Evolutionary conservation across 2,329 filamentous ascomycete species (phyloP).

Genomic region (Penicillium sp.): DNA sequence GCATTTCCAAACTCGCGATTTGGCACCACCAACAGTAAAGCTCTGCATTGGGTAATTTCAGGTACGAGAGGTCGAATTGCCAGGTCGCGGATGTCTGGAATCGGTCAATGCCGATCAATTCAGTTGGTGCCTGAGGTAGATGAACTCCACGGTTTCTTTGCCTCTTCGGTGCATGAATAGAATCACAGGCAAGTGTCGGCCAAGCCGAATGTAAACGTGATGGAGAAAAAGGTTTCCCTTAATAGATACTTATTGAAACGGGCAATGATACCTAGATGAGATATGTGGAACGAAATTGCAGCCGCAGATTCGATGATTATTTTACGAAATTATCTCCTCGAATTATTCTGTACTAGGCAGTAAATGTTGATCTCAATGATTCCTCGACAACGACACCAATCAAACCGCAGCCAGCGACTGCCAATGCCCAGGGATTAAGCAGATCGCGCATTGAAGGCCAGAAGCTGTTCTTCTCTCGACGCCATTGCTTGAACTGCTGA

Average conservation of each 20-base stretch:
- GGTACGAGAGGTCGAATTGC: too few species aligned
- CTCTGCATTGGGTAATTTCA: not conserved
- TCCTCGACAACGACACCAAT: conserved; percentile 51
- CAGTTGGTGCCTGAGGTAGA: too few species aligned
- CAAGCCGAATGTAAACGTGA: not conserved
- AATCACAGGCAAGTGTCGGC: too few species aligned
- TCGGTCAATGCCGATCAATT: too few species aligned
- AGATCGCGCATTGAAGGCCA: conserved; percentile 55
- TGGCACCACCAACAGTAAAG: not conserved
- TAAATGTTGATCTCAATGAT: conserved; percentile 8
- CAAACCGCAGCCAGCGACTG: conserved; percentile 51
- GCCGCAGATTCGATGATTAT: not conserved
- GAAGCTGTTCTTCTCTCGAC: conserved; percentile 57
- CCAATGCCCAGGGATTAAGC: conserved; percentile 57
- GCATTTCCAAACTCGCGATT: not conserved
- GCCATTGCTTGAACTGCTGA: conserved; percentile 53
- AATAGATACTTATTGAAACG: not conserved
- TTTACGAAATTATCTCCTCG: not conserved
- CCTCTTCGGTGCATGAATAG: too few species aligned
- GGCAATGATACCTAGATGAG: not conserved
- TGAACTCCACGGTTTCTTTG: too few species aligned
- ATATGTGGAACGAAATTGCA: not conserved
- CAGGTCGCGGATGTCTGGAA: too few species aligned
- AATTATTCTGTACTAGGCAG: too few species aligned
- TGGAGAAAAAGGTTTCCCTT: not conserved